Base-by-base conservation (phyloP, 2,329 filamentous ascomycete genomes). In the Orbilia oligospora region DNA sequence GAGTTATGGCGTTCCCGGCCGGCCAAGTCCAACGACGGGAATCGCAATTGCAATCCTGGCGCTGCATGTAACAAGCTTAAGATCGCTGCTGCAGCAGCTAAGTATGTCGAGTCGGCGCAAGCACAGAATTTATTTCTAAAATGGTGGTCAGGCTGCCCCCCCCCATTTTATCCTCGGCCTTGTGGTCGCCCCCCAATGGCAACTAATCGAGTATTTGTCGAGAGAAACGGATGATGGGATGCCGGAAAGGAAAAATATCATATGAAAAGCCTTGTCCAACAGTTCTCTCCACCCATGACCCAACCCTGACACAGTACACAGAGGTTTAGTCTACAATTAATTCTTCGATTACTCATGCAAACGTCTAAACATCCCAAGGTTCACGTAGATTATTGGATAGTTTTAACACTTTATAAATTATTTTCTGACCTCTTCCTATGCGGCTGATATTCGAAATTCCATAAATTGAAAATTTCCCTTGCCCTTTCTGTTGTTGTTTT, bases 331-430 rank as follows among this genome's bases (percentile, higher is more conserved):
- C 3, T 51, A 55, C n/a, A 44, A 30, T 30, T 64, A 38, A n/a
- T n/a, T n/a, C n/a, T 22, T 56, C 30, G 68, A 65, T 71, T 71
- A 71, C 68, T 71, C 68, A 16, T 41, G 12, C 38, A 71, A 65
- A 65, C 33, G 22, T 9, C 41, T 10, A 64, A 48, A 38, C 9
- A 22, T 12, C n/a, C 44, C 20, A 14, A 51, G 16, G n/a, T 41
- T 53, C 44, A 22, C 63, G 41, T 51, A 55, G 36, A 53, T 48
- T 24, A 69, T 69, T 69, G 66, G 66, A 58, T 22, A 16, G 38
- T 30, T 49, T 41, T 9, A 30, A 30, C 27, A 51, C 24, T 51
- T 24, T 22, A 58, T 38, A 20, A 20, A 30, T 38, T 46, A 30
- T 30, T 38, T 46, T 20, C 16, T 20, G 6, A 36, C 22, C 18